These are phyloP conservation scores for Candida schatavii DNA, from an alignment of 805 yeast genomes.

Conservation along the genomic window DNA sequence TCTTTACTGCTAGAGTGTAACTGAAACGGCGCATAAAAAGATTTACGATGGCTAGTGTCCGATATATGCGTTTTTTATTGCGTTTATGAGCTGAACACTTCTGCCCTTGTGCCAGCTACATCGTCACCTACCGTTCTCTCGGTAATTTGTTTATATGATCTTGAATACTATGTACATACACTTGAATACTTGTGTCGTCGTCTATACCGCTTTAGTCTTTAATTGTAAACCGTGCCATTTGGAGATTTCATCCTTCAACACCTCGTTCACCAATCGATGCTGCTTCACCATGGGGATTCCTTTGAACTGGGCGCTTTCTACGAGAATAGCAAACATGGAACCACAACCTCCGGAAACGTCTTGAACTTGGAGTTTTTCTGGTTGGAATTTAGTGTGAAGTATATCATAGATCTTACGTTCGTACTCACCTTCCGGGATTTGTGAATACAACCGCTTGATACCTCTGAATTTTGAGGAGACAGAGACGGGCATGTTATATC, in stretches of 20 bases:
- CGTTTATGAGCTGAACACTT: too few relatives aligned
- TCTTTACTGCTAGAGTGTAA: too few relatives aligned
- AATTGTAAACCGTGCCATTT: constrained; percentile 96
- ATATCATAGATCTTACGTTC: constrained; percentile 63
- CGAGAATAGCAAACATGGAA: constrained; percentile 88
- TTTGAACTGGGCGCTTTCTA: constrained; percentile 70
- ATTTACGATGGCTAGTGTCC: too few relatives aligned
- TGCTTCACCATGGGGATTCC: constrained; percentile 86
- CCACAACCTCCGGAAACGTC: constrained; percentile 96
- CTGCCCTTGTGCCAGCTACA: too few relatives aligned
- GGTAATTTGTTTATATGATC: too few relatives aligned
- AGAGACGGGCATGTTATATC: too few relatives aligned
- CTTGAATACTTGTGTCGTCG: too few relatives aligned
- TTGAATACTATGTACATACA: too few relatives aligned
- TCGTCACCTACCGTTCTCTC: too few relatives aligned
- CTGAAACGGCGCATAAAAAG: too few relatives aligned
- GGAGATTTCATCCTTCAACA: constrained; percentile 77
- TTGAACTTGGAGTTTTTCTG: constrained; percentile 60
- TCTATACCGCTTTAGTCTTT: constrained; percentile 49
- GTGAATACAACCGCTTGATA: constrained; percentile 1
- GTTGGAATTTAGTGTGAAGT: constrained; percentile 54
- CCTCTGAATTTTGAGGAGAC: too few relatives aligned
- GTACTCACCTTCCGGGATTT: constrained; percentile 48
- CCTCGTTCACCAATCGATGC: constrained; percentile 82
- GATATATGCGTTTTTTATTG: too few relatives aligned